Base-by-base conservation (phyloP, 2,329 filamentous ascomycete genomes). In the Ophiostoma montium region DNA sequence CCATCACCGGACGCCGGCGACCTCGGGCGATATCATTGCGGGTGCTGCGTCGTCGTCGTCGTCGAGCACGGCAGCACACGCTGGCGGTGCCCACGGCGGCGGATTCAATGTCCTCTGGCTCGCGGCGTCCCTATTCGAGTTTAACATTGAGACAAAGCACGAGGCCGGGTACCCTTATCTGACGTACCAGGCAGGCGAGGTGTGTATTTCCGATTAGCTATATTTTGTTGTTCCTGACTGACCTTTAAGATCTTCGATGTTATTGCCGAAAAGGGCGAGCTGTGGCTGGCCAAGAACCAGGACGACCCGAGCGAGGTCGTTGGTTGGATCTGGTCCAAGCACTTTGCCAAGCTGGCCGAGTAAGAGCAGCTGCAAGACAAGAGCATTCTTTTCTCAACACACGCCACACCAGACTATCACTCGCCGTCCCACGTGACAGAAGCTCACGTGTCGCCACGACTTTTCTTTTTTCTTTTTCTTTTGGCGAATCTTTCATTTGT, bases 241-340 rank as follows among this genome's bases (percentile, higher is more conserved):
- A 33, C 43, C 13, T 46, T 54, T n/a, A 15, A 83, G 76, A 86
- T 90, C 54, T 90, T 90, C 60, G 85, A 90, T 67, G 84, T 98
- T 48, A 87, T 98, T 61, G 92, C 84, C 30, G 89, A 95, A 65
- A 95, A 95, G 63, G 92, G 92, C 55, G 92, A 98, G 69, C 75
- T 96, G 45, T 98, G 92, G 92, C 78, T 98, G 50, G 92, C 92
- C 48, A 87, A 87, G 65, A 98, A 98, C 62, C 92, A 98, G 67
- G 92, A 98, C 61, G 92, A 98, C 64, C 70, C 79, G 1, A 73
- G 70, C 11, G 76, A 84, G 55, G 75, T 80, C 55, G 81, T 96
- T 32, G 92, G 92, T 47, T 98, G 92, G 92, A 95, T 98, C 59
- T 98, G 92, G 92, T 94, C 89, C 59, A 95, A 95, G 65, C 92